Evolutionary conservation across 352 stramenopile genomes (phyloP), one percentile per base, ranked within the genome.

Genomic region (Phytophthora sp.): DNA sequence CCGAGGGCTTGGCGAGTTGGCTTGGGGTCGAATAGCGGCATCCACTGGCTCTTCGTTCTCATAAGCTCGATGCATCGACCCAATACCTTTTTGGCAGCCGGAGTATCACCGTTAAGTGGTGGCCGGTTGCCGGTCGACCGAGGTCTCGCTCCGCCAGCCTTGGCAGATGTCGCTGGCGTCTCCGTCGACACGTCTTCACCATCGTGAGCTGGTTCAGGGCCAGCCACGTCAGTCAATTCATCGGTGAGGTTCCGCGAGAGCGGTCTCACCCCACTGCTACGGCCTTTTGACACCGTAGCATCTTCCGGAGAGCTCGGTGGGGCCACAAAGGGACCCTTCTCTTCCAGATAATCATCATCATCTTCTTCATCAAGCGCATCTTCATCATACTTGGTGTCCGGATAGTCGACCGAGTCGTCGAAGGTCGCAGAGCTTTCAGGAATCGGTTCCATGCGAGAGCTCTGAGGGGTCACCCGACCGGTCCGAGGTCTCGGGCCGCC

Each of bases 61-160:
- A 39, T 49, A 3, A 39, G 49, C 5, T 57, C 49, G 2, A 37
- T 15, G 23, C n/a, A 28, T 27, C 32, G 32, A 9, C 24, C 24
- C 2, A 57, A 26, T 21, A 57, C 34, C 9, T 39, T 46, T 17
- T 54, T 54, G 28, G 45, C 30, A 20, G 30, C 45, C 12, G 45
- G 45, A n/a, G 30, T 54, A 18, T 41, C 30, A 10, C 12, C 17
- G 17, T 42, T 42, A 6, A 20, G 12, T 4, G 41, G 13, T 13
- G 35, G 24, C 26, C 49, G 12, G 24, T 18, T 57, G 23, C 35
- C 34, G 2, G 10, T 28, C 10, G 35, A 20, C 21, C n/a, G n/a
- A n/a, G n/a, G n/a, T n/a, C n/a, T n/a, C n/a, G n/a, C n/a, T n/a
- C n/a, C n/a, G n/a, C n/a, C n/a, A n/a, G n/a, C n/a, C n/a, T n/a